phyloP scores from a whole-genome alignment of 805 yeast genomes.

The Saturnispora halmiae region DNA sequence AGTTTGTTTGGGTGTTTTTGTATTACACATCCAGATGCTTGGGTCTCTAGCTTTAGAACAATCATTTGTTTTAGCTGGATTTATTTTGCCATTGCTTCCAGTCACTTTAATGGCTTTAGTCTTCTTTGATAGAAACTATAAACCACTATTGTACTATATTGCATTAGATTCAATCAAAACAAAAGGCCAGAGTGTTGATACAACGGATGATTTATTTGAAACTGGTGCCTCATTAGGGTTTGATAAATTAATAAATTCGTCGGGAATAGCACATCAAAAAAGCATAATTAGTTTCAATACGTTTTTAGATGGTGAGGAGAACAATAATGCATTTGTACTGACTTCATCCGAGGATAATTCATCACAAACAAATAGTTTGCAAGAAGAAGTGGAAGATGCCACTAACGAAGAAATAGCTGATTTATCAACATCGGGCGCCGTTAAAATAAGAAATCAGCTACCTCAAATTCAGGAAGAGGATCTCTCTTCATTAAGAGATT shows the following conservation, averaged over 20 bases:
- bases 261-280: slow-evolving; percentile 6
- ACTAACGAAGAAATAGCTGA: slow-evolving; percentile 1
- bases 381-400: slow-evolving; percentile 4
- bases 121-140: slow-evolving; percentile 46
- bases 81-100: slow-evolving; percentile 41
- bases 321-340: slow-evolving; percentile 15
- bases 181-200: slow-evolving; percentile 26
- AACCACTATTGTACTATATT: slow-evolving; percentile 45
- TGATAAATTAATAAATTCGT: slow-evolving; percentile 7
- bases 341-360: slow-evolving; percentile 7
- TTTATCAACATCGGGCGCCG: not conserved
- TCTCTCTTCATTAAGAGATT: not conserved
- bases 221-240: slow-evolving; percentile 6
- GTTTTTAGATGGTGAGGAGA: slow-evolving; percentile 13
- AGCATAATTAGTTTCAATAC: slow-evolving; percentile 12
- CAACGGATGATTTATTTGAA: slow-evolving; percentile 18
- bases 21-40: slow-evolving; percentile 54
- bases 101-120: slow-evolving; percentile 37
- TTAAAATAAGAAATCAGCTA: not conserved
- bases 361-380: not conserved
- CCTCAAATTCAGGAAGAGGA: slow-evolving; percentile 7
- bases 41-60: slow-evolving; percentile 56
- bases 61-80: slow-evolving; percentile 39
- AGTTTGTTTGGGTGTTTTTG: slow-evolving; percentile 43
- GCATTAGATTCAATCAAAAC: slow-evolving; percentile 50